These are phyloP conservation scores for Termitomyces heimii DNA, from an alignment of 768 basidiomycete genomes.

Conservation along the genomic window DNA sequence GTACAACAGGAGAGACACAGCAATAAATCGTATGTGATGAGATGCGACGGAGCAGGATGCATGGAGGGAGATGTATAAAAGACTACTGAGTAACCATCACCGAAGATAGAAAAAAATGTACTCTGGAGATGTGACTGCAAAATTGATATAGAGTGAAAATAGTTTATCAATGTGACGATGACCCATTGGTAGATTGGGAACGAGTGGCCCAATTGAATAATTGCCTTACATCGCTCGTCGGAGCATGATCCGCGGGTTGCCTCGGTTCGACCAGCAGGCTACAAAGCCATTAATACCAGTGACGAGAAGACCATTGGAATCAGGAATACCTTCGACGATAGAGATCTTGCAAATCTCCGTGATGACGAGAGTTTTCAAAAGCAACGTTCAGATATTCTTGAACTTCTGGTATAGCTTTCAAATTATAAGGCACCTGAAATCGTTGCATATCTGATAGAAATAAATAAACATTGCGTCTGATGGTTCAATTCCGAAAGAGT, in stretches of 20 bases:
- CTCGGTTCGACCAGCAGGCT: conserved; percentile 82
- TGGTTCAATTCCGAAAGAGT: conserved; percentile 8
- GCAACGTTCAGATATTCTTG: conserved; percentile 72
- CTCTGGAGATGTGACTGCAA: conserved; percentile 9
- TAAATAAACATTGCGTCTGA: neutral
- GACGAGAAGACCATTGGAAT: conserved; percentile 21
- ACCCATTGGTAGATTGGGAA: conserved; percentile 33
- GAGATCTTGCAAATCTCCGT: conserved; percentile 80
- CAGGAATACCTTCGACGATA: conserved; percentile 77
- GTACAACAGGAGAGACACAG: conserved; percentile 15
- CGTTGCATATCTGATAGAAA: conserved; percentile 73
- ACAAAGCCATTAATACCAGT: conserved; percentile 4
- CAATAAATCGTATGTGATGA: conserved; percentile 13
- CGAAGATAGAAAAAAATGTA: conserved; percentile 12
- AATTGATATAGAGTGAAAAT: conserved; percentile 33
- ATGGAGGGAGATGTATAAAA: conserved; percentile 10
- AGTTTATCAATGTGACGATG: conserved; percentile 31
- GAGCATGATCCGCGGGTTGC: conserved; percentile 67
- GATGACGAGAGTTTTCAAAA: conserved; percentile 70
- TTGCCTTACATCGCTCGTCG: conserved; percentile 65
- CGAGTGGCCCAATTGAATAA: conserved; percentile 76
- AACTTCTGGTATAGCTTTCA: conserved; percentile 86
- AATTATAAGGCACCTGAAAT: conserved; percentile 81
- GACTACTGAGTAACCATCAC: conserved; percentile 14
- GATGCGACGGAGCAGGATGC: conserved; percentile 9